Base-by-base conservation (phyloP, 2,329 filamentous ascomycete species). In the Fusarium sacchari region DNA sequence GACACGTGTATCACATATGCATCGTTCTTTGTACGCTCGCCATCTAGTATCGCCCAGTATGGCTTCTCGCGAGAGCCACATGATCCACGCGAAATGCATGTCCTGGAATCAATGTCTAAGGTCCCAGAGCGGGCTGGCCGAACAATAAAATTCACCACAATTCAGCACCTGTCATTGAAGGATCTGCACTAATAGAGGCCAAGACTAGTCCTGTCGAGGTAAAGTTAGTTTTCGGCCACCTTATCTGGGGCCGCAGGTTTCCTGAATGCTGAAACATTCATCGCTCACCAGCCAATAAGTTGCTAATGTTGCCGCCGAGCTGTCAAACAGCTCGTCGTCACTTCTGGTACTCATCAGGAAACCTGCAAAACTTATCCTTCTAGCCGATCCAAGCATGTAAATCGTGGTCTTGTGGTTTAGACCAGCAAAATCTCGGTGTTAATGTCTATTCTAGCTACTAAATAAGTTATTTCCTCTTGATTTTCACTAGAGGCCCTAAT, bases 171-270 rank as follows among this genome's bases (percentile, higher is more conserved):
- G 60, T 69, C 63, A 65, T 62, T 57, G 32, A 52, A 34, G 39
- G 71, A 72, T 74, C 57, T 60, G 36, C 71, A 58, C 50, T 72
- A 74, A 74, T n/a, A 67, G 49, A 66, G 34, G 36, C 34, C n/a
- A 13, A 24, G 57, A 47, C 64, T 69, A 74, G 50, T 34, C 64
- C 64, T 39, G 44, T 71, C 53, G 30, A 57, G 71, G 72, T 64
- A 74, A 72, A 74, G 71, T 50, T 42, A 63, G 36, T 34, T 53
- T 55, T 58, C 47, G 20, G 22, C 47, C 32, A 49, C 32, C 57
- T 58, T 52, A 17, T 39, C 56, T 67, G 36, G 64, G 47, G 8
- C 39, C 13, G 28, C 47, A 62, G 62, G 46, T 67, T 59, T 36
- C 30, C 18, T 55, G 57, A 42, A 37, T 40, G 24, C 60, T 74